Evolutionary conservation across 352 stramenopile species (phyloP).

Genomic region (Hyaloperonospora arabidopsidis): DNA sequence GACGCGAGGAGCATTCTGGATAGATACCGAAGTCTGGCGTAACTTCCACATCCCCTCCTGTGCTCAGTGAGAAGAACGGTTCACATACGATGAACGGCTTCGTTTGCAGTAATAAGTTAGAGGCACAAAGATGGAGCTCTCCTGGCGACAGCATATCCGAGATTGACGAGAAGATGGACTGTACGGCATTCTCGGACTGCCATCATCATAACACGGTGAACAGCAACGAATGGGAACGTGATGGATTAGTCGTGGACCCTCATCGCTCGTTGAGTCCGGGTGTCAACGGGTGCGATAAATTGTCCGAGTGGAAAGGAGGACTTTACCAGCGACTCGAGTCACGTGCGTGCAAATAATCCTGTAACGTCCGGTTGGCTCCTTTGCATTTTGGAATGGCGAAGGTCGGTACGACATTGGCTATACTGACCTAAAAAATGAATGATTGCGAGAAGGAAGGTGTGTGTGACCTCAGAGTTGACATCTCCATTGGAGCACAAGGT

Average conservation of each 20-base stretch:
- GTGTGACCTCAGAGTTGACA: constrained; percentile 6
- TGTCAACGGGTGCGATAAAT: neutral
- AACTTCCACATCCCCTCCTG: constrained; percentile 2
- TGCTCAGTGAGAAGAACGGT: constrained; percentile 8
- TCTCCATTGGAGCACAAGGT: constrained; percentile 17
- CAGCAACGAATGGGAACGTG: constrained; percentile 26
- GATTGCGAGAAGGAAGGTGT: constrained; percentile 4
- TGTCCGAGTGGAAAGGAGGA: neutral
- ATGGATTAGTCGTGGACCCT: constrained; percentile 2
- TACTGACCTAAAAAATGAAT: constrained; percentile 1
- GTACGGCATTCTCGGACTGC: neutral
- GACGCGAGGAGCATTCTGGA: constrained; percentile 21
- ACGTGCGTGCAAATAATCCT: constrained; percentile 1
- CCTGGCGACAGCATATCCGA: constrained; percentile 2
- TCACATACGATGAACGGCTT: constrained; percentile 29
- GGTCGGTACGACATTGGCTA: constrained; percentile 3
- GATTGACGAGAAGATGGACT: constrained; percentile 2
- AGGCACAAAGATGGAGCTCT: constrained; percentile 30
- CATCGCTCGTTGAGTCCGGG: constrained; percentile 6
- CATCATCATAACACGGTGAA: constrained; percentile 13
- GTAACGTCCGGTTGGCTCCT: constrained; percentile 19
- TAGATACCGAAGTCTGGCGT: constrained; percentile 1
- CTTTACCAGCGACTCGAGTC: neutral
- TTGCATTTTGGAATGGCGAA: constrained; percentile 8
- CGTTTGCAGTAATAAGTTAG: constrained; percentile 34